phyloP scores from a whole-genome alignment of 2,329 filamentous ascomycete species.

The Cryphonectria japonica region DNA sequence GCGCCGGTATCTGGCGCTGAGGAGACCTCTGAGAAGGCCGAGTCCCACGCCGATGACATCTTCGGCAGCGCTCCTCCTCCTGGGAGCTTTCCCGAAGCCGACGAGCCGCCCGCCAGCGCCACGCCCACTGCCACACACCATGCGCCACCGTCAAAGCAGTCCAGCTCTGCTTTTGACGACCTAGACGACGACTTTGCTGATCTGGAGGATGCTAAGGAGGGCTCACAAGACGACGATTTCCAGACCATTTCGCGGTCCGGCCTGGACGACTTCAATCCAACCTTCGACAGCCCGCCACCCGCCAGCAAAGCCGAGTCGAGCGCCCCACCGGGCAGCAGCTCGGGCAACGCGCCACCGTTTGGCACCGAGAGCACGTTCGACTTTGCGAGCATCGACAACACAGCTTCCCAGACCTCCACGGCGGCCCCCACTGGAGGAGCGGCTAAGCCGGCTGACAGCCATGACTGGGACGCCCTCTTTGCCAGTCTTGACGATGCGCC shows the following conservation, averaged over 20 bases:
- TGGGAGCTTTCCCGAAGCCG: conserved; percentile 27
- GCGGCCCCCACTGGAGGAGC: conserved; percentile 43
- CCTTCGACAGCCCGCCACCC: conserved; percentile 73
- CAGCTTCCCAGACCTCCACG: conserved; percentile 37
- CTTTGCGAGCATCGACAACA: conserved; percentile 53
- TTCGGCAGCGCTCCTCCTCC: conserved; percentile 42
- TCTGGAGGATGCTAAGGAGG: conserved; percentile 82
- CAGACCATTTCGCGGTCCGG: conserved; percentile 72
- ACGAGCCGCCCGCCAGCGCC: conserved; percentile 39
- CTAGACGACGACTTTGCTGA: conserved; percentile 82
- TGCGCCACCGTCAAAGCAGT: conserved; percentile 36
- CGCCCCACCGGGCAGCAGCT: conserved; percentile 35
- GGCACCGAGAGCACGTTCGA: conserved; percentile 62
- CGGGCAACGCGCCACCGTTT: conserved; percentile 40
- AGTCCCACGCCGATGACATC: conserved; percentile 42
- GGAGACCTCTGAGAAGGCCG: conserved; percentile 30
- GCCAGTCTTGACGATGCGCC: conserved; percentile 69
- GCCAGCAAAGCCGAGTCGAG: conserved; percentile 59
- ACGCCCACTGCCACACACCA: conserved; percentile 39
- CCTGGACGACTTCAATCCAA: conserved; percentile 78
- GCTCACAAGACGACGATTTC: conserved; percentile 78
- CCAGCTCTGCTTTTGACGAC: conserved; percentile 68
- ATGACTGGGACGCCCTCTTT: conserved; percentile 97
- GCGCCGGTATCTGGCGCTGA: conserved; percentile 18
- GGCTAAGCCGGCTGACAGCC: conserved; percentile 52